phyloP scores from a whole-genome alignment of 768 basidiomycete genomes.

The Podaxis carcinomalis region DNA sequence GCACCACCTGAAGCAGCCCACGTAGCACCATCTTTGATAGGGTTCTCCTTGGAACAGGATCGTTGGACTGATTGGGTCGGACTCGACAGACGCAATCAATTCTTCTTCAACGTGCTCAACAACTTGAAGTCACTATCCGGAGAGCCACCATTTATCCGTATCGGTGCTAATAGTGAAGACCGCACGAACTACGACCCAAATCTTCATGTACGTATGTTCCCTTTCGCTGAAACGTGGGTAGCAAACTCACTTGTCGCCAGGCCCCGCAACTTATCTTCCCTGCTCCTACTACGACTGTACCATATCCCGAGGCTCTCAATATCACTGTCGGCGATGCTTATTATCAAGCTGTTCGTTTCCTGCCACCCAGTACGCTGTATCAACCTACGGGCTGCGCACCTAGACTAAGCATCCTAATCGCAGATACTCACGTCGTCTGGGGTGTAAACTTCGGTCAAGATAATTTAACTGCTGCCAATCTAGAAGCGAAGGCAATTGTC shows the following conservation, averaged over 20 bases:
- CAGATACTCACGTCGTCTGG: constrained; percentile 63
- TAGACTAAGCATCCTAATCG: not conserved
- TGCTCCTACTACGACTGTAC: constrained; percentile 39
- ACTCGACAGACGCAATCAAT: constrained; percentile 44
- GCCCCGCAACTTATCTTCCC: constrained; percentile 45
- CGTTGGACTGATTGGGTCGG: constrained; percentile 69
- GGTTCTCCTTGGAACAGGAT: constrained; percentile 69
- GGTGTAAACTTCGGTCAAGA: constrained; percentile 59
- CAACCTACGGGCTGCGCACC: not conserved
- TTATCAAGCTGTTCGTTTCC: constrained; percentile 47
- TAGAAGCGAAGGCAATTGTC: constrained; percentile 43
- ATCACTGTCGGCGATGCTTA: constrained; percentile 55
- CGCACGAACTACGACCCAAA: constrained; percentile 50
- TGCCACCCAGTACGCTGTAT: constrained; percentile 39
- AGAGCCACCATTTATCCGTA: constrained; percentile 50
- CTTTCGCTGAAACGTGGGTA: not conserved
- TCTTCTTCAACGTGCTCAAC: constrained; percentile 56
- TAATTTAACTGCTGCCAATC: constrained; percentile 45
- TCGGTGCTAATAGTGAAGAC: constrained; percentile 56
- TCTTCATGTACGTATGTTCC: constrained; percentile 33
- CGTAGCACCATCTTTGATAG: constrained; percentile 46
- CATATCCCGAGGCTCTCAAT: constrained; percentile 65
- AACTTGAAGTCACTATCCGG: constrained; percentile 53
- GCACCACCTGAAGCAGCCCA: constrained; percentile 30
- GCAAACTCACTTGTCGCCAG: not conserved